Evolutionary conservation across 1,139 yeast species (phyloP).

Genomic region (Taphrina communis): DNA sequence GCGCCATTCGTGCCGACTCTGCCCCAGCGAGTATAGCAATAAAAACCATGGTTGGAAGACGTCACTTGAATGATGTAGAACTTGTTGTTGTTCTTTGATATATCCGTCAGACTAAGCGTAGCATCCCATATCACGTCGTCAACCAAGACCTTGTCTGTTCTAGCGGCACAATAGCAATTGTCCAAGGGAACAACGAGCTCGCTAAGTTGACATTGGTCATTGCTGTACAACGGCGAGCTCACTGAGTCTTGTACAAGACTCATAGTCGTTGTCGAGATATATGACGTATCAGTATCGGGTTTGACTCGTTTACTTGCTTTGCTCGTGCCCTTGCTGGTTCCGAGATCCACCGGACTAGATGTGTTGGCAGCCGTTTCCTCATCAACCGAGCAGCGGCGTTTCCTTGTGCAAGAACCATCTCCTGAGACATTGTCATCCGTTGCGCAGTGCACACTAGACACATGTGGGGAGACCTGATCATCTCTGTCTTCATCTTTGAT

Average conservation of each 20-base stretch:
- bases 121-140: conserved; percentile 22
- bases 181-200: conserved; percentile 8
- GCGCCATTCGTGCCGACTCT: conserved; percentile 27
- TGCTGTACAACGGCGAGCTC: not conserved
- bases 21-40: conserved; percentile 28
- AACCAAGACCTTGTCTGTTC: conserved; percentile 3
- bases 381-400: not conserved
- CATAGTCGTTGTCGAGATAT: not conserved
- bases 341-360: not conserved
- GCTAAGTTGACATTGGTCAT: not conserved
- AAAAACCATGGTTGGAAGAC: not conserved
- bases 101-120: conserved; percentile 13
- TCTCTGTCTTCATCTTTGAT: not conserved
- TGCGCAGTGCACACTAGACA: not conserved
- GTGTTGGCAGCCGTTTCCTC: not conserved
- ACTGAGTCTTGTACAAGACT: not conserved
- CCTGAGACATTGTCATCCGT: not conserved
- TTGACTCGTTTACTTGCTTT: not conserved
- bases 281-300: too few relatives aligned
- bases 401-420: not conserved
- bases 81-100: conserved; percentile 27
- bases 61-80: conserved; percentile 27
- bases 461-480: not conserved
- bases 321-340: not conserved
- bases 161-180: conserved; percentile 11